Evolutionary conservation across 768 basidiomycete genomes (phyloP).

Genomic region (Strobilomyces confusus): DNA sequence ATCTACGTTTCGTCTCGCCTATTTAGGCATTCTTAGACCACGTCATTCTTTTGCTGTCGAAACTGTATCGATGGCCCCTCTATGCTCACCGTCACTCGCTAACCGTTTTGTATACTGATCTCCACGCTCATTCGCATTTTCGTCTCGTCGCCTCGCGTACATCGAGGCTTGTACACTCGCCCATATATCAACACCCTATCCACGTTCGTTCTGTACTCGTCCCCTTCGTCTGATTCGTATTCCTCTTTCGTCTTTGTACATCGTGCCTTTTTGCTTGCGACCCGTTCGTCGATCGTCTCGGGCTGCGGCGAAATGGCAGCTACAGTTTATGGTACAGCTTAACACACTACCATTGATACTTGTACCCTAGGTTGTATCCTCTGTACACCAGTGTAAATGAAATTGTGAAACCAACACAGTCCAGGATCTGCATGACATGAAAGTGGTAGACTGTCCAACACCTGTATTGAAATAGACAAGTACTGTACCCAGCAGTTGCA

Average conservation of each 20-base stretch:
- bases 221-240: not conserved
- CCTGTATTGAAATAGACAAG: not conserved
- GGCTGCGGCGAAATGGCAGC: slow-evolving; percentile 2
- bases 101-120: not conserved
- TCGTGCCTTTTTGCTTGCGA: not conserved
- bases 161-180: slow-evolving; percentile 9
- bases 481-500: not conserved
- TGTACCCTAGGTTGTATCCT: slow-evolving; percentile 22
- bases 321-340: slow-evolving; percentile 19
- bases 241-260: slow-evolving; percentile 19
- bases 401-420: not conserved
- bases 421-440: not conserved
- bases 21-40: not conserved
- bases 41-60: not conserved
- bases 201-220: not conserved
- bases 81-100: slow-evolving; percentile 3
- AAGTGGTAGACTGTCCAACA: not conserved
- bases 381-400: slow-evolving; percentile 26
- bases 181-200: not conserved
- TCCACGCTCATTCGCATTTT: slow-evolving; percentile 5
- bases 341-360: slow-evolving; percentile 6
- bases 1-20: not conserved
- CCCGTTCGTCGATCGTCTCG: slow-evolving; percentile 13
- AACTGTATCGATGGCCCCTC: not conserved
- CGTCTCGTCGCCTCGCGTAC: not conserved